Evolutionary conservation across 2,329 filamentous ascomycete species (phyloP).

Genomic region (Hypoxylon sp.): DNA sequence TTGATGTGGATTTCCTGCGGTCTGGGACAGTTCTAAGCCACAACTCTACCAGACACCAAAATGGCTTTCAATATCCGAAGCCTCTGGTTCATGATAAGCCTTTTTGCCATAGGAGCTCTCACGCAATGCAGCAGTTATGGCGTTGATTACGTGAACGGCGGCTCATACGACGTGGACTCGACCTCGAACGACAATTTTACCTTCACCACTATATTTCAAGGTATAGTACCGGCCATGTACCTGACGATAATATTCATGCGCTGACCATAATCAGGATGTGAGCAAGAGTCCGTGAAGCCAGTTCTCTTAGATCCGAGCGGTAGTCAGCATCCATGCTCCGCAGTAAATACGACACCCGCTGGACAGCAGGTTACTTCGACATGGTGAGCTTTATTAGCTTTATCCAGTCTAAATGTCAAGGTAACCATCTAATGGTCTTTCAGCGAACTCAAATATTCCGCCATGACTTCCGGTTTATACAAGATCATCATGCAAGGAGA

Average conservation of each 20-base stretch:
- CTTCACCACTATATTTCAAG: slow-evolving; percentile 56
- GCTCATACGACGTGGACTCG: slow-evolving; percentile 55
- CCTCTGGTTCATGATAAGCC: slow-evolving; percentile 31
- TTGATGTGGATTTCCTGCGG: background rate
- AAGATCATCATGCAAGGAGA: slow-evolving; percentile 55
- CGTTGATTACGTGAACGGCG: slow-evolving; percentile 56
- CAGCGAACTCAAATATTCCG: slow-evolving; percentile 55
- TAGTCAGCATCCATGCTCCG: slow-evolving; percentile 54
- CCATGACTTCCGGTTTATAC: slow-evolving; percentile 54
- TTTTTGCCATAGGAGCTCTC: slow-evolving; percentile 35
- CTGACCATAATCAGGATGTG: slow-evolving; percentile 49
- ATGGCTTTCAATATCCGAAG: slow-evolving; percentile 37
- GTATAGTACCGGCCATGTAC: slow-evolving; percentile 33
- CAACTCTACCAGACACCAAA: background rate
- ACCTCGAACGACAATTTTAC: slow-evolving; percentile 55
- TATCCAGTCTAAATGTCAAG: background rate
- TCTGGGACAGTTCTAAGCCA: slow-evolving; percentile 1
- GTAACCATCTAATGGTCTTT: slow-evolving; percentile 7
- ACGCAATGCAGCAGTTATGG: slow-evolving; percentile 54
- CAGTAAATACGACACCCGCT: slow-evolving; percentile 53
- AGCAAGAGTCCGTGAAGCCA: slow-evolving; percentile 53
- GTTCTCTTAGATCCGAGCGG: slow-evolving; percentile 52
- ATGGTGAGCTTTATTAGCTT: slow-evolving; percentile 49
- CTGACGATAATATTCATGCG: background rate
- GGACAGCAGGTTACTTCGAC: slow-evolving; percentile 54